Base-by-base conservation (phyloP, 306 rosid genomes). In the Betula pendula region DNA sequence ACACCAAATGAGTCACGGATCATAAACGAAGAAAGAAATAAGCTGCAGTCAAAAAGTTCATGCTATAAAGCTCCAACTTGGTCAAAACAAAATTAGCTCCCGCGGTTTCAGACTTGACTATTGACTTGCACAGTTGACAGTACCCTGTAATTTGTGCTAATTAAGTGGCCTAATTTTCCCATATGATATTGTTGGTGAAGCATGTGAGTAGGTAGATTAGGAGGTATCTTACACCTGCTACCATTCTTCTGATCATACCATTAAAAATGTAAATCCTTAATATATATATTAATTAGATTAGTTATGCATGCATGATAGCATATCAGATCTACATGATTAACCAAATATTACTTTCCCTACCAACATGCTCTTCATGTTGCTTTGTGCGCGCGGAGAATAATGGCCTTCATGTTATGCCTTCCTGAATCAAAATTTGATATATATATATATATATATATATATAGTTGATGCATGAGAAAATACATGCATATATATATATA, bases 361-460 rank as follows among this genome's bases (percentile, higher is more conserved):
- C 67, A 55, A 77, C 81, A 82, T 84, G 87, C 75, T 27, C 67
- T 86, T 84, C 31, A 44, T 70, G 68, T 76, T 83, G 87, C 75
- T 72, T 72, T 82, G 75, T 43, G 73, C 44, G 69, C 67, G 77
- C 48, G 69, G n/a, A 70, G 79, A 71, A 70, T 76, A 81, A 83
- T 80, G 92, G 87, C 81, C 67, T 72, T 86, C 91, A 89, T 87
- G 98, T 83, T 87, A n/a, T n/a, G n/a, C n/a, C n/a, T n/a, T n/a
- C n/a, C n/a, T n/a, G n/a, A n/a, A n/a, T n/a, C n/a, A n/a, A n/a
- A n/a, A n/a, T n/a, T n/a, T n/a, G n/a, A n/a, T n/a, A n/a, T n/a
- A n/a, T n/a, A n/a, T n/a, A n/a, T n/a, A n/a, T n/a, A n/a, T n/a
- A n/a, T n/a, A n/a, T n/a, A n/a, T n/a, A n/a, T n/a, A n/a, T n/a